phyloP scores from a whole-genome alignment of 164 flowering plant species.

The Dillenia turbinata region DNA sequence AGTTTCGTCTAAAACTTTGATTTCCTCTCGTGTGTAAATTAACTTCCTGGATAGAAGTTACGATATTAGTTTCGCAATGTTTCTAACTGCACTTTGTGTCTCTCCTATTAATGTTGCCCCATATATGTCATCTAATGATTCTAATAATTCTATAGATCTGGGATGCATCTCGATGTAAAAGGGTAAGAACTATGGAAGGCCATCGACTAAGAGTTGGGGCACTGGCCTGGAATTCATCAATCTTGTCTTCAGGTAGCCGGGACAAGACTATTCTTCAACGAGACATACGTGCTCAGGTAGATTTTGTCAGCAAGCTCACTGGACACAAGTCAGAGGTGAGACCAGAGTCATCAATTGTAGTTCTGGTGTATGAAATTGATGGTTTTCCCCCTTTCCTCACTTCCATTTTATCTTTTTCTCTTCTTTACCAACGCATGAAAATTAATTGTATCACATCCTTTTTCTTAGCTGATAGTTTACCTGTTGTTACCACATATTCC shows the following conservation, averaged over 20 bases:
- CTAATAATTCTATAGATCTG: constrained; percentile 50
- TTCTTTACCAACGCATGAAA: too few relatives aligned
- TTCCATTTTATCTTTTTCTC: too few relatives aligned
- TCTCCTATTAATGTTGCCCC: background rate
- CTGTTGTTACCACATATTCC: too few relatives aligned
- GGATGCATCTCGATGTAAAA: constrained; percentile 93
- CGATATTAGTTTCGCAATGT: too few relatives aligned
- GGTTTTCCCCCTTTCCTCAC: too few relatives aligned
- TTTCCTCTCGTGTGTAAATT: too few relatives aligned
- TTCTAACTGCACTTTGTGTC: background rate
- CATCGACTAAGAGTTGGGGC: constrained; percentile 93
- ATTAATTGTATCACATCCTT: too few relatives aligned
- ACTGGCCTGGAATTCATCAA: constrained; percentile 86
- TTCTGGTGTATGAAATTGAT: too few relatives aligned
- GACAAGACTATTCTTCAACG: constrained; percentile 91
- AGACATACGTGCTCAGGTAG: constrained; percentile 83
- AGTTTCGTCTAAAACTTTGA: too few relatives aligned
- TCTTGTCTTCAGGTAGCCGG: constrained; percentile 87
- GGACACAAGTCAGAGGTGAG: constrained; percentile 97
- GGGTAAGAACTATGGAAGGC: constrained; percentile 90
- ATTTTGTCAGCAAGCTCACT: constrained; percentile 73
- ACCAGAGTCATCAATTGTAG: background rate
- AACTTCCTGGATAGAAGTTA: too few relatives aligned
- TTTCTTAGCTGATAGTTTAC: background rate
- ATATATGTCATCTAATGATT: constrained; percentile 1